A percentile compares a stretch with the other conserved stretches of the same genome.
These are phyloP conservation scores for Trichoderma sp. DNA, from an alignment of 2,329 filamentous ascomycete genomes.

Conservation along the genomic window DNA sequence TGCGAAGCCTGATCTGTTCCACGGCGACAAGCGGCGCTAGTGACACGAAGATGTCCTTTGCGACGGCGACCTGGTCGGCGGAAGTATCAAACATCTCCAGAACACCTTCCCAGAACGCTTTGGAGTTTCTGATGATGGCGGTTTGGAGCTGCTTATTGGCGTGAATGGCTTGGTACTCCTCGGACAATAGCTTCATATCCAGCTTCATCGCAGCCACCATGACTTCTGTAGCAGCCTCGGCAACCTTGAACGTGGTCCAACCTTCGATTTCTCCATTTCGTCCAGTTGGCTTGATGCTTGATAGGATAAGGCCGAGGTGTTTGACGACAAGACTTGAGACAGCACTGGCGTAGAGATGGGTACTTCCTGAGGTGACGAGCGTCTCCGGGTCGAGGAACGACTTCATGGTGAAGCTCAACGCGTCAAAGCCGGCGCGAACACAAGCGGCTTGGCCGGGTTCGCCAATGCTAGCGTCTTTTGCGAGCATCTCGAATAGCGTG, in stretches of 20 bases:
- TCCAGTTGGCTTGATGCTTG: slow-evolving; percentile 38
- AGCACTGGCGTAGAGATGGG: slow-evolving; percentile 64
- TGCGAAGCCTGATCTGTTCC: slow-evolving; percentile 68
- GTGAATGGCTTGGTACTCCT: slow-evolving; percentile 60
- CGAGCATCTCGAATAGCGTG: slow-evolving; percentile 70
- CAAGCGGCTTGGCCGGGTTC: slow-evolving; percentile 62
- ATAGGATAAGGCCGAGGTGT: slow-evolving; percentile 61
- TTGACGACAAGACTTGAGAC: slow-evolving; percentile 67
- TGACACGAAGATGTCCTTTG: slow-evolving; percentile 71
- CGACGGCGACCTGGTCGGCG: slow-evolving; percentile 70
- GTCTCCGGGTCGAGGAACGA: slow-evolving; percentile 55
- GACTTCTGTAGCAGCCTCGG: slow-evolving; percentile 48
- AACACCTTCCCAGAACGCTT: slow-evolving; percentile 43
- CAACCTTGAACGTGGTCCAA: slow-evolving; percentile 46
- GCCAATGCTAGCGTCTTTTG: slow-evolving; percentile 56
- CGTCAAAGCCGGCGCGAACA: slow-evolving; percentile 65
- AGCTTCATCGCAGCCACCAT: slow-evolving; percentile 58
- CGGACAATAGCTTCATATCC: slow-evolving; percentile 48
- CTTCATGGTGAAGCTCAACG: slow-evolving; percentile 58
- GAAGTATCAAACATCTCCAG: slow-evolving; percentile 78
- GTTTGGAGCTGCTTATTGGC: slow-evolving; percentile 64
- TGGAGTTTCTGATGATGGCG: slow-evolving; percentile 68
- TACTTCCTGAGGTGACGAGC: slow-evolving; percentile 52
- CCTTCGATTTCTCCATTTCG: slow-evolving; percentile 34
- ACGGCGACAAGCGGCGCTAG: slow-evolving; percentile 71